Evolutionary conservation across 1,284 basidiomycete species (phyloP).

Genomic region (Sphaerobolus stellatus): DNA sequence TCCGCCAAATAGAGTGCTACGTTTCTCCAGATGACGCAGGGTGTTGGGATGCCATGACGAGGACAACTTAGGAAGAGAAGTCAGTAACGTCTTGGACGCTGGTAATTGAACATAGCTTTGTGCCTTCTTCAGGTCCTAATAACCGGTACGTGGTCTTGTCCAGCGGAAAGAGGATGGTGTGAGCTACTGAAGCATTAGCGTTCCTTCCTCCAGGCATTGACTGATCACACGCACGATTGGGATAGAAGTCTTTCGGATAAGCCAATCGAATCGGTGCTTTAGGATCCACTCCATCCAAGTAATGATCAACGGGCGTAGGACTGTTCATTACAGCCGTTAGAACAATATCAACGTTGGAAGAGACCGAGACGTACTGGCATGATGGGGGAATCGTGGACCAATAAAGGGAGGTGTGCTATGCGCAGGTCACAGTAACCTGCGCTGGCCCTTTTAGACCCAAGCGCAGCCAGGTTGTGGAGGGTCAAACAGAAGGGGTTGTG

Average conservation of each 20-base stretch:
- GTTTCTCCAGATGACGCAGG: conserved; percentile 71
- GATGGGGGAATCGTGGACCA: too few relatives aligned
- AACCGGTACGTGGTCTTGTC: conserved; percentile 72
- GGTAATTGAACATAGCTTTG: conserved; percentile 47
- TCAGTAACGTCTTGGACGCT: background rate
- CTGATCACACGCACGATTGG: conserved; percentile 60
- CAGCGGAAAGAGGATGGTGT: conserved; percentile 12
- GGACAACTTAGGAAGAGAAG: conserved; percentile 49
- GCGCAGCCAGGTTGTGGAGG: too few relatives aligned
- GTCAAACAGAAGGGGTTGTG: too few relatives aligned
- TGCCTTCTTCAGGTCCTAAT: conserved; percentile 64
- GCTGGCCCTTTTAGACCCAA: too few relatives aligned
- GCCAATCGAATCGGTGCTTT: conserved; percentile 58
- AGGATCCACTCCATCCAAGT: conserved; percentile 56
- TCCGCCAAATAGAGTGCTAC: conserved; percentile 61
- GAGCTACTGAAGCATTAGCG: conserved; percentile 17
- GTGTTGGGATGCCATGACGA: conserved; percentile 79
- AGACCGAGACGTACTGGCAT: too few relatives aligned
- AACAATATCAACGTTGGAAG: background rate
- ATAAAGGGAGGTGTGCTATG: too few relatives aligned
- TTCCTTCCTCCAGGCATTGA: conserved; percentile 61
- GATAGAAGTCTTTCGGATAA: conserved; percentile 67
- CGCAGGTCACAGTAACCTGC: too few relatives aligned
- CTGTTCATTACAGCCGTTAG: background rate
- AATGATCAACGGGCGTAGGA: conserved; percentile 37